A percentile compares a stretch with the other conserved stretches of the same genome.
Evolutionary conservation across 1,284 basidiomycete genomes (phyloP).

Genomic region (Xerocomus amazonicus): DNA sequence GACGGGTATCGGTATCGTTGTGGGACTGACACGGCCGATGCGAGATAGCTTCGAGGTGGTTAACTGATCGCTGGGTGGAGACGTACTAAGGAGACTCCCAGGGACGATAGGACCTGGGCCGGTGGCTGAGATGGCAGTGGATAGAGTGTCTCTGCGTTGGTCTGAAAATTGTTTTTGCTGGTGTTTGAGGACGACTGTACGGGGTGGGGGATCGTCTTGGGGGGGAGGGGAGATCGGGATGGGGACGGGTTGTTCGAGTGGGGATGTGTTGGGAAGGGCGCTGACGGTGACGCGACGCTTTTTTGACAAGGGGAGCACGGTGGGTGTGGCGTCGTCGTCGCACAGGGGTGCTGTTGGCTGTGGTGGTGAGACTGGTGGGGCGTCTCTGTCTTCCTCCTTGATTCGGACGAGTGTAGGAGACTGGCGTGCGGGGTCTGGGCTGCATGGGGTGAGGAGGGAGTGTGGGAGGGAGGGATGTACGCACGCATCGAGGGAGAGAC

Average conservation of each 20-base stretch:
- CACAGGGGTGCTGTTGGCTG: conserved; percentile 5
- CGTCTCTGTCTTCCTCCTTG: conserved; percentile 58
- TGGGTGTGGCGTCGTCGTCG: conserved; percentile 38
- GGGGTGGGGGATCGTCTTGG: conserved; percentile 40
- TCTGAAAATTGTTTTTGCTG: conserved; percentile 65
- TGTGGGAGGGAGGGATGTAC: conserved; percentile 34
- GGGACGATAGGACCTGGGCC: neutral
- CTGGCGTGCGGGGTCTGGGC: conserved; percentile 2
- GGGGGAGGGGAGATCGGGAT: conserved; percentile 19
- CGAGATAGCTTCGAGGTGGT: conserved; percentile 24
- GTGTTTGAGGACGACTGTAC: conserved; percentile 65
- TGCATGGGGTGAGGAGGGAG: conserved; percentile 23
- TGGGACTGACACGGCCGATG: conserved; percentile 39
- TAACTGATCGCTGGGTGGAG: conserved; percentile 32
- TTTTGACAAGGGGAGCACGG: conserved; percentile 53
- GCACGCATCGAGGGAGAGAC: conserved; percentile 9
- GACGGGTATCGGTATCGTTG: conserved; percentile 21
- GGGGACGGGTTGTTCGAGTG: conserved; percentile 38
- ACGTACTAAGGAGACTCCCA: conserved; percentile 18
- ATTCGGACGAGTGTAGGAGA: conserved; percentile 40
- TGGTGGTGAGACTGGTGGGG: conserved; percentile 34
- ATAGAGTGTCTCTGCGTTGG: conserved; percentile 51
- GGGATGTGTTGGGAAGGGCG: conserved; percentile 49
- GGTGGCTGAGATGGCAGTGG: conserved; percentile 35
- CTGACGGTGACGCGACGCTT: conserved; percentile 68